Conservation (phyloP, 2,329 filamentous ascomycete genomes). For the Trichophyton schoenleinii region DNA sequence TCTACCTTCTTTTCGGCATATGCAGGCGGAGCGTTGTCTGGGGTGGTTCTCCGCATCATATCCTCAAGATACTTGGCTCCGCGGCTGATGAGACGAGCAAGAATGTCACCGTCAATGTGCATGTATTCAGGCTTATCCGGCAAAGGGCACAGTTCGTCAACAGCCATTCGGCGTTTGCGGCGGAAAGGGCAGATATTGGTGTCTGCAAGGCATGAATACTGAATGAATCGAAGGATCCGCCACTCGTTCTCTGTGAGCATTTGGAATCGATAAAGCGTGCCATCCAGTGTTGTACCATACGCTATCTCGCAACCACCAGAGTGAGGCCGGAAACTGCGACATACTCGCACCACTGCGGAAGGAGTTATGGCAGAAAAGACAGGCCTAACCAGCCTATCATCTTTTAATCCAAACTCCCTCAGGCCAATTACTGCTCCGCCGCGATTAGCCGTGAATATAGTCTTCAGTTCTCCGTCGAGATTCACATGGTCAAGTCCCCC, state of each 20-base stretch:
- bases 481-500: conserved; percentile 27
- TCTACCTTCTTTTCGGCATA: conserved; percentile 20
- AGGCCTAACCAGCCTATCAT: conserved; percentile 22
- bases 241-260: conserved; percentile 51
- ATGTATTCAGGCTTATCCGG: conserved; percentile 36
- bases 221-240: conserved; percentile 58
- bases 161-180: conserved; percentile 19
- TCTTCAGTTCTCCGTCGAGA: conserved; percentile 29
- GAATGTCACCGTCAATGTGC: conserved; percentile 57
- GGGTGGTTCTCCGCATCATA: conserved; percentile 18
- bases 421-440: conserved; percentile 40
- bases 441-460: conserved; percentile 39
- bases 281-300: conserved; percentile 57
- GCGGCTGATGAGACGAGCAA: conserved; percentile 42
- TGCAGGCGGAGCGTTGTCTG: not conserved
- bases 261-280: conserved; percentile 56
- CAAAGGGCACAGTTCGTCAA: conserved; percentile 29
- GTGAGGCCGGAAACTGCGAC: conserved; percentile 6
- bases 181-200: conserved; percentile 40
- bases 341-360: conserved; percentile 24
- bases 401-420: conserved; percentile 17
- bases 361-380: conserved; percentile 24
- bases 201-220: conserved; percentile 50
- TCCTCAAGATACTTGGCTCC: conserved; percentile 23
- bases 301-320: conserved; percentile 21